Conservation (phyloP, 176 grass and related monocot species). For the Oryza meyeriana region DNA sequence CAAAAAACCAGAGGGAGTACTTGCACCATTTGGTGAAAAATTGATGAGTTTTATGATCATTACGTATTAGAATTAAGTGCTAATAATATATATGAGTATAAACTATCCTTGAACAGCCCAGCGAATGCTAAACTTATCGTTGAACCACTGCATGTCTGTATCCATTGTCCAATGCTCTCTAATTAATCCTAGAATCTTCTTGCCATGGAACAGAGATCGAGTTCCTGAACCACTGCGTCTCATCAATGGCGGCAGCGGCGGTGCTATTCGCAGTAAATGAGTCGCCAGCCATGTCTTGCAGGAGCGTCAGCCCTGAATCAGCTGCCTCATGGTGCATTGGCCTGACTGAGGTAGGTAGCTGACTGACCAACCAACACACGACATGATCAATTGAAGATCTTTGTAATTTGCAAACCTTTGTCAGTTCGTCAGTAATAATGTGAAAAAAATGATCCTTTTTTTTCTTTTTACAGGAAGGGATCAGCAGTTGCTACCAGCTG, state of each 20-base stretch:
- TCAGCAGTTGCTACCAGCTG: slow-evolving; percentile 51
- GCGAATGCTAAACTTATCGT: neutral
- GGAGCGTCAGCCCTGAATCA: slow-evolving; percentile 31
- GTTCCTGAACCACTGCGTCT: slow-evolving; percentile 44
- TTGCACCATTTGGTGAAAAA: neutral
- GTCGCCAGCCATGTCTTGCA: slow-evolving; percentile 32
- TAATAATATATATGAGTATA: neutral
- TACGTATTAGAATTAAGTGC: neutral
- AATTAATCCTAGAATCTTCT: neutral
- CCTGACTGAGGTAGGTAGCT: slow-evolving; percentile 26
- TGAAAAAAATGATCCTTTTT: neutral
- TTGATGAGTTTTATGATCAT: neutral
- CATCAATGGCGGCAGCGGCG: slow-evolving; percentile 56
- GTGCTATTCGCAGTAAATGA: slow-evolving; percentile 50
- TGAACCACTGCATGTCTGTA: neutral
- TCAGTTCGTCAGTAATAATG: neutral
- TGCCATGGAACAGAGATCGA: slow-evolving; percentile 34
- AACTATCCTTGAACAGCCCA: neutral
- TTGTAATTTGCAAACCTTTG: neutral
- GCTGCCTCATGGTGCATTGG: slow-evolving; percentile 56
- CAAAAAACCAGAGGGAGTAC: too few relatives aligned
- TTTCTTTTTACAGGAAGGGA: slow-evolving; percentile 46
- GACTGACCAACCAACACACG: neutral
- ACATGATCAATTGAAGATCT: neutral
- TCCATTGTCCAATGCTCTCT: neutral